Base-by-base conservation (phyloP, 768 basidiomycete species). In the Boletellus ananas region DNA sequence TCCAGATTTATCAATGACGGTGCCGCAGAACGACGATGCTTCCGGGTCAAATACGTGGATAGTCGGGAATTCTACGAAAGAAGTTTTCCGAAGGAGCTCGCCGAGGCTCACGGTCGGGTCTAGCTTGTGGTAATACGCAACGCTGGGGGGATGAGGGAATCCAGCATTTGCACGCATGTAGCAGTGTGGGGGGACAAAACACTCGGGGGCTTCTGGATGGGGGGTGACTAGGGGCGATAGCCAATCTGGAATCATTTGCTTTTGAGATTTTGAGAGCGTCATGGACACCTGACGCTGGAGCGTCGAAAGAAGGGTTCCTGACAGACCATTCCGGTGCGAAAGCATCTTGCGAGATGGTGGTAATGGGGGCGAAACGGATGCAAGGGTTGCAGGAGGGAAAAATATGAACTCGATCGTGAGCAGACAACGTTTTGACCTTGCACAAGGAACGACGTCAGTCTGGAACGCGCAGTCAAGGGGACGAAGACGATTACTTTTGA, bases 41-140 rank as follows among this genome's bases (percentile, higher is more conserved):
- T 64, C 71, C 20, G 70, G 78, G 41, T 85, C 80, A 74, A 84
- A 85, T 6, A 94, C 67, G 48, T 92, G 85, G 39, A 95, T 80
- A 1, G 83, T 84, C 7, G 93, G 93, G 60, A 80, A 95, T 65
- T 95, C 93, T 29, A 87, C 77, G 65, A 93, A 92, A 25, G 79
- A 72, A 37, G 80, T 87, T 43, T 80, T 69, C 33, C 71, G 74
- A 39, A 95, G 70, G 8, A 76, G 67, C 21, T 63, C 58, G 10
- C 63, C 59, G 23, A 94, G 72, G 20, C 75, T 65, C 37, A 75
- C 57, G 4, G 68, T 62, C 3, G 77, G 68, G 44, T 87, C 80
- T 12, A 93, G 67, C 31, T 75, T 76, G 61, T 85, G 77, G 62
- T 82, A 87, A 40, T 55, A 59, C 6, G 68, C 72, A 44, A 60